Evolutionary conservation across 495 filamentous ascomycete genomes (phyloP).

Genomic region (Oleoguttula mirabilis): DNA sequence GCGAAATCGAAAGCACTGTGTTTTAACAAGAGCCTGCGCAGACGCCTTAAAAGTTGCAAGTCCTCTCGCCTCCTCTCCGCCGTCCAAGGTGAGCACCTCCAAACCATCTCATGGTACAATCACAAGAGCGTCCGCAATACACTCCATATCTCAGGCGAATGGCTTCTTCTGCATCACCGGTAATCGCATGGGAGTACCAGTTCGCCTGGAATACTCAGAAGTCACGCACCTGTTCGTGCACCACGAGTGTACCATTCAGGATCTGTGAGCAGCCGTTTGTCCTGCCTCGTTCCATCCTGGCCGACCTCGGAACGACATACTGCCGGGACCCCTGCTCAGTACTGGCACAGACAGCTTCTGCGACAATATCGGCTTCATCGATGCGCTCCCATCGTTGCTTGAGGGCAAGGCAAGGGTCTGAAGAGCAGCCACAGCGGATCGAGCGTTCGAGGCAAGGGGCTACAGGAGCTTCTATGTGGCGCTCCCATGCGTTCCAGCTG

Average conservation of each 20-base stretch:
- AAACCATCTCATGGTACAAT: too few species aligned
- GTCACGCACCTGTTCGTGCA: constrained; percentile 12
- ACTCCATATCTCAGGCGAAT: too few species aligned
- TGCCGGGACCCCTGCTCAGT: constrained; percentile 6
- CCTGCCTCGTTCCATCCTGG: constrained; percentile 17
- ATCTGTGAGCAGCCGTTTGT: constrained; percentile 20
- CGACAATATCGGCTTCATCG: constrained; percentile 11
- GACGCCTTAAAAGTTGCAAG: too few species aligned
- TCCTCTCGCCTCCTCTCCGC: too few species aligned
- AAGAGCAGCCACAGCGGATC: not conserved
- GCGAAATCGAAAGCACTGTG: too few species aligned
- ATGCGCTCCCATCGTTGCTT: constrained; percentile 5
- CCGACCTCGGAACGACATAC: constrained; percentile 17
- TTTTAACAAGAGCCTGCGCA: too few species aligned
- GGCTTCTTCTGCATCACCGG: constrained; percentile 1
- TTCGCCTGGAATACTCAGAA: constrained; percentile 21
- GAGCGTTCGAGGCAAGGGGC: constrained; percentile 9
- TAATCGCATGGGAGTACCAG: constrained; percentile 13
- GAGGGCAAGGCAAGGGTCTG: constrained; percentile 4
- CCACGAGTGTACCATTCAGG: constrained; percentile 4
- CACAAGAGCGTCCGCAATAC: too few species aligned
- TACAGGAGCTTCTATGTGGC: too few species aligned
- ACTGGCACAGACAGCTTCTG: constrained; percentile 16
- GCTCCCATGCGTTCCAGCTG: too few species aligned
- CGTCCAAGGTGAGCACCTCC: too few species aligned